These are phyloP conservation scores for Luvunga scandens DNA, from an alignment of 345 rosid genomes.

Conservation along the genomic window DNA sequence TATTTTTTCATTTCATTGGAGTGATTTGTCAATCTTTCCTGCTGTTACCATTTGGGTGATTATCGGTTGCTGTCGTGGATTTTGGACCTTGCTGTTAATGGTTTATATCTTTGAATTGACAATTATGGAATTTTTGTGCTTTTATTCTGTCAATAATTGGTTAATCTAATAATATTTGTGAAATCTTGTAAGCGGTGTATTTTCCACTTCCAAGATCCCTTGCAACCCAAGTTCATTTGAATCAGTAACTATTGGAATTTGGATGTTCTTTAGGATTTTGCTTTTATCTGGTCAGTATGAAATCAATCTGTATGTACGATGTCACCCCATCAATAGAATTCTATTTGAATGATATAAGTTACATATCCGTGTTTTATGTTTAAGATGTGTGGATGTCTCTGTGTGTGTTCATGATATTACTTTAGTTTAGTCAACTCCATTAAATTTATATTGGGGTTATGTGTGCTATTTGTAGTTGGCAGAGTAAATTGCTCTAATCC, in stretches of 20 bases:
- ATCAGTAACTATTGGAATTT: neutral
- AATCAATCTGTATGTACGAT: neutral
- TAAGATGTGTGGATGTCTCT: neutral
- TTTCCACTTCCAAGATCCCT: neutral
- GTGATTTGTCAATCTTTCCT: constrained; percentile 4
- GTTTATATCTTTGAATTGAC: neutral
- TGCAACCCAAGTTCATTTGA: neutral
- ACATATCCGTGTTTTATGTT: neutral
- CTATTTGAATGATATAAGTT: neutral
- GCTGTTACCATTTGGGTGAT: neutral
- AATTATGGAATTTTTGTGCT: neutral
- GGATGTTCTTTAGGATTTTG: neutral
- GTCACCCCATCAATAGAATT: neutral
- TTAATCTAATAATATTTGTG: constrained; percentile 1
- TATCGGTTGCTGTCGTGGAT: neutral
- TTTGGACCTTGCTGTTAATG: neutral
- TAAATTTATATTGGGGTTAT: neutral
- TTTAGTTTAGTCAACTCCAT: neutral
- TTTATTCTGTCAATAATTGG: neutral
- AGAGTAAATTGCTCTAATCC: neutral
- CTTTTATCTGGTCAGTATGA: neutral
- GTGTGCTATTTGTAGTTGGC: neutral
- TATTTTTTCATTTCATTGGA: constrained; percentile 1
- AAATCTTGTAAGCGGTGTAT: neutral
- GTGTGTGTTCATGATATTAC: neutral